Evolutionary conservation across 2,329 filamentous ascomycete species (phyloP).

Genomic region (Aspergillus transmontanensis): DNA sequence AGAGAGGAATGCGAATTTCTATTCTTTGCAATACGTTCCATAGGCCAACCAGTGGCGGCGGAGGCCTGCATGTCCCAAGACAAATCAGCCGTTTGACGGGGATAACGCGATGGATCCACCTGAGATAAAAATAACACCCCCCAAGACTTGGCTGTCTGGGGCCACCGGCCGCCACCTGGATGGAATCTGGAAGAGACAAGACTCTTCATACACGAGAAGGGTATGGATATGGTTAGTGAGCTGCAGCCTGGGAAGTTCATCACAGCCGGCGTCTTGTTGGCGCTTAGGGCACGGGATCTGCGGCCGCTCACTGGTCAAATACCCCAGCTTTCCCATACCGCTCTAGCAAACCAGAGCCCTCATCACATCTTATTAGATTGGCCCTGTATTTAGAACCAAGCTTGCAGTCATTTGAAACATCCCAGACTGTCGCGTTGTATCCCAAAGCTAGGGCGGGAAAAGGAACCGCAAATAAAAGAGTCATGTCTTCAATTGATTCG

Average conservation of each 20-base stretch:
- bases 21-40: slow-evolving; percentile 32
- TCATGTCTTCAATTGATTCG: neutral
- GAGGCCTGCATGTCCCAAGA: slow-evolving; percentile 19
- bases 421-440: neutral
- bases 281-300: slow-evolving; percentile 26
- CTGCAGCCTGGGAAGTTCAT: slow-evolving; percentile 34
- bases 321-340: slow-evolving; percentile 7
- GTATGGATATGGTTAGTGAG: slow-evolving; percentile 6
- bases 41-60: slow-evolving; percentile 21
- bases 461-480: neutral
- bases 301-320: slow-evolving; percentile 19
- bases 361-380: slow-evolving; percentile 14
- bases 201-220: slow-evolving; percentile 21
- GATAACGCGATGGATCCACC: slow-evolving; percentile 22
- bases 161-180: neutral
- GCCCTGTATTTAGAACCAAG: slow-evolving; percentile 1
- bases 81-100: slow-evolving; percentile 13
- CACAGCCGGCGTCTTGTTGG: slow-evolving; percentile 34
- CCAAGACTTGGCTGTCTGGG: slow-evolving; percentile 14
- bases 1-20: slow-evolving; percentile 26
- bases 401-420: slow-evolving; percentile 11
- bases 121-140: slow-evolving; percentile 23
- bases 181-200: neutral
- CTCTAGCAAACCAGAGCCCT: slow-evolving; percentile 17
- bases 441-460: neutral